Percentiles rank a stretch among this genome's conserved stretches.
These are phyloP conservation scores for Solanum appendiculatum DNA, from an alignment of 257 asterid species.

Conservation along the genomic window DNA sequence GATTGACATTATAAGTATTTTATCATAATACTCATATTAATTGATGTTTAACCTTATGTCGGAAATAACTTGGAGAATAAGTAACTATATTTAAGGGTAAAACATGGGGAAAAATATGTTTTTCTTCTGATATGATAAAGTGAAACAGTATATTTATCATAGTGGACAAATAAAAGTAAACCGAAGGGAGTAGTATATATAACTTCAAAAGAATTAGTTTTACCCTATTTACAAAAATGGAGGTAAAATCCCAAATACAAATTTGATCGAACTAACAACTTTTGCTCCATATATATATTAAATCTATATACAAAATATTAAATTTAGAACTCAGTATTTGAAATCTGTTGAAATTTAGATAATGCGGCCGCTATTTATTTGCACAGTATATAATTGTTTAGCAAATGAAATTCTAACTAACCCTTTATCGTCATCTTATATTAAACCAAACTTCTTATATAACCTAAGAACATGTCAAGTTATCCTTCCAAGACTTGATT, in stretches of 20 bases:
- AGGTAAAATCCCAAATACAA: not conserved
- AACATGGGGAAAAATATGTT: too few relatives aligned
- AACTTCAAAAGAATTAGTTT: not conserved
- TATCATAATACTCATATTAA: too few relatives aligned
- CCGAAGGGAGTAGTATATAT: too few relatives aligned
- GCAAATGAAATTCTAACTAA: not conserved
- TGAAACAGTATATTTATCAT: too few relatives aligned
- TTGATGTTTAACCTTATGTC: too few relatives aligned
- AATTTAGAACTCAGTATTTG: not conserved
- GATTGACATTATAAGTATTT: too few relatives aligned
- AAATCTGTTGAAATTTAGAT: not conserved
- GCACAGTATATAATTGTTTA: not conserved
- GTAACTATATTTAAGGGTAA: too few relatives aligned
- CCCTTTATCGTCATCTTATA: not conserved
- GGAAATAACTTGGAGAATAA: too few relatives aligned
- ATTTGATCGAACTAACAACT: not conserved
- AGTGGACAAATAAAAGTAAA: too few relatives aligned
- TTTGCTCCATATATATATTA: not conserved
- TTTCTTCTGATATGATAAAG: not conserved
- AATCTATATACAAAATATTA: not conserved
- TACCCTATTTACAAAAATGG: not conserved
- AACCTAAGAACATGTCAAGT: constrained; percentile 2
- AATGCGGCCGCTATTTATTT: not conserved
- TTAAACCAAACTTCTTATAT: not conserved
- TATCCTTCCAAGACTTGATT: not conserved